Base-by-base conservation (phyloP, 192 early-diverging fungal species). In the Umbelopsis sp. region DNA sequence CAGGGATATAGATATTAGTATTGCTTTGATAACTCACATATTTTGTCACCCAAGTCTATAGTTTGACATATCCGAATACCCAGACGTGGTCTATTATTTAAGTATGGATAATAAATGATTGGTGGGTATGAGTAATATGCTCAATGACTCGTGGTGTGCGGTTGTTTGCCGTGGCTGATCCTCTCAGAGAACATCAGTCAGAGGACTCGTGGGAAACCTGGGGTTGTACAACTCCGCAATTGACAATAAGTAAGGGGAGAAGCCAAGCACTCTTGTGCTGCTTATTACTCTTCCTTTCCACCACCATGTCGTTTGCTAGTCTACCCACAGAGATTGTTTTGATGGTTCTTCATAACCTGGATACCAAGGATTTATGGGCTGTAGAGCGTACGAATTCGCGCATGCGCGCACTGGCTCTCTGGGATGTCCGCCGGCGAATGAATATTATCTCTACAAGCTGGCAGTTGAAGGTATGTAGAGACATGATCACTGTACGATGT, bases 191-290 rank as follows among this genome's bases (percentile, higher is more conserved):
- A 18, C 12, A 61, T 61, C 55, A 61, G 55, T 61, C 25, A 61
- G 21, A 33, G 55, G 55, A 61, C 27, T 61, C 55, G 55, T 61
- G 55, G 55, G 55, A 61, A 61, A 61, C 27, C 55, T 61, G 55
- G 33, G 55, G 55, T 61, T 37, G 55, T 35, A 35, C 55, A 61
- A 61, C 55, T 30, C 55, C 55, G 55, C 55, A 61, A 35, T 55
- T 61, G 55, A 61, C 55, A 61, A 61, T 61, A 61, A 61, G 11
- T 13, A 35, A 30, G 27, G 27, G 11, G 25, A 35, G 18, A 11
- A 61, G 53, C 27, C 3, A 30, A n/a, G 23, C 16, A 25, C 13
- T 61, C 30, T 35, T 25, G 25, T 27, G 10, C 10, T 22, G 21
- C 20, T 55, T 22, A 27, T 35, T 61, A 35, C 30, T 35, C 55